These are phyloP conservation scores for Boletus semigastroideus DNA, from an alignment of 1,284 basidiomycete genomes.

Conservation along the genomic window DNA sequence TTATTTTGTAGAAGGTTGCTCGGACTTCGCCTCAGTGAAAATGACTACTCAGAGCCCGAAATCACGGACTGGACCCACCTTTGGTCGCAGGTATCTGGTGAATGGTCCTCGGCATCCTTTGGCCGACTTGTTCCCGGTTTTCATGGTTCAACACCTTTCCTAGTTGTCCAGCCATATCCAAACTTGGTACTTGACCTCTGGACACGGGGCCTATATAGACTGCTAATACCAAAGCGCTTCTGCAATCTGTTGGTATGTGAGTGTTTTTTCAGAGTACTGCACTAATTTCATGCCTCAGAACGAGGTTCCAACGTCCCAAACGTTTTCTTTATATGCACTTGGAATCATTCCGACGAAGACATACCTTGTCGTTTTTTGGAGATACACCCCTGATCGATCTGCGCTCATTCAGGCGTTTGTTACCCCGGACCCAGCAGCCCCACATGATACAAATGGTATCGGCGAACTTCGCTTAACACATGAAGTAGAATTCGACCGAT, in stretches of 20 bases:
- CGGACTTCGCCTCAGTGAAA: background rate
- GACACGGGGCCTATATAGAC: background rate
- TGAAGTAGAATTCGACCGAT: background rate
- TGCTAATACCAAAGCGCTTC: background rate
- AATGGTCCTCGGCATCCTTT: background rate
- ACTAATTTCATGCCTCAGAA: background rate
- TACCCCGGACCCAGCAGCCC: background rate
- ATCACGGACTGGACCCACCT: background rate
- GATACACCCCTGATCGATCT: background rate
- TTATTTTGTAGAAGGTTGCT: background rate
- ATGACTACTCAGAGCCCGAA: background rate
- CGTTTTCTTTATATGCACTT: too few species aligned
- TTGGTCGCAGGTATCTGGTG: background rate
- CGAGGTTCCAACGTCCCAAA: background rate
- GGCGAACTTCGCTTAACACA: conserved; percentile 3
- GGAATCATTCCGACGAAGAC: background rate
- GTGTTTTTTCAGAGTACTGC: background rate
- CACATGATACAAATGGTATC: background rate
- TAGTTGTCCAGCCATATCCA: background rate
- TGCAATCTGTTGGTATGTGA: background rate
- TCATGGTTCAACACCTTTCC: background rate
- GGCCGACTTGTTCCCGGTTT: background rate
- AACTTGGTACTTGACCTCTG: background rate
- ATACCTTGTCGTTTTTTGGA: background rate
- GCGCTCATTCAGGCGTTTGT: background rate